phyloP scores from a whole-genome alignment of 306 rosid genomes.

The Elaeagnus macrophylla region DNA sequence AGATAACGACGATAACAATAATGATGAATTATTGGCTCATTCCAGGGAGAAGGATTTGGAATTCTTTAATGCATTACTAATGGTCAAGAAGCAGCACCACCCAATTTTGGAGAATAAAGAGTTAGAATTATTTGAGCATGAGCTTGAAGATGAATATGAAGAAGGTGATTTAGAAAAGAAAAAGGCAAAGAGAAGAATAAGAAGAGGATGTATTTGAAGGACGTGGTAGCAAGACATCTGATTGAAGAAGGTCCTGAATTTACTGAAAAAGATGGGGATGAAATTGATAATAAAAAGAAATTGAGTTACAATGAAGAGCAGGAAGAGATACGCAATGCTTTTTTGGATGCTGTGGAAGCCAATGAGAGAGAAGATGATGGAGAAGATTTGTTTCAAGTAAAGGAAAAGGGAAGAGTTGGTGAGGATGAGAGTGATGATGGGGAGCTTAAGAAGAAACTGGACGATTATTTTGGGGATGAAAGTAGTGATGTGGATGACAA shows the following conservation, averaged over 20 bases:
- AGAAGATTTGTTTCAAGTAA: conserved; percentile 40
- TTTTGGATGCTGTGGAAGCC: conserved; percentile 42
- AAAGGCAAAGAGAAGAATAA: conserved; percentile 23
- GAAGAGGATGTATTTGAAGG: conserved; percentile 51
- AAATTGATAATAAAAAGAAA: conserved; percentile 13
- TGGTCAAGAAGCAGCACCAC: conserved; percentile 69
- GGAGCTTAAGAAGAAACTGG: conserved; percentile 44
- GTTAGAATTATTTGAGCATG: conserved; percentile 30
- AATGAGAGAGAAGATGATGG: conserved; percentile 35
- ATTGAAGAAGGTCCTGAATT: conserved; percentile 65
- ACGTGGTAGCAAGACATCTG: conserved; percentile 60
- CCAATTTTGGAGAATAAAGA: conserved; percentile 55
- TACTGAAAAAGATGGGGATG: conserved; percentile 13
- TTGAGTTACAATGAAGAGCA: conserved; percentile 56
- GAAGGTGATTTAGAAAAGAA: background rate
- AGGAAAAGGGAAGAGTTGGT: conserved; percentile 23
- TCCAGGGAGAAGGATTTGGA: conserved; percentile 24
- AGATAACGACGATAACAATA: conserved; percentile 13
- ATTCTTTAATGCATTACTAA: conserved; percentile 56
- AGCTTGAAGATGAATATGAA: background rate
- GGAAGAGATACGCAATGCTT: conserved; percentile 45
- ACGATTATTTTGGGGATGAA: conserved; percentile 38
- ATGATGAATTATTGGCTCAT: background rate
- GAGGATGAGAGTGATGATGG: conserved; percentile 14
- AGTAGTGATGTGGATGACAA: conserved; percentile 37